These are phyloP conservation scores for Ogataea glucozyma DNA, from an alignment of 805 yeast genomes.

Conservation along the genomic window DNA sequence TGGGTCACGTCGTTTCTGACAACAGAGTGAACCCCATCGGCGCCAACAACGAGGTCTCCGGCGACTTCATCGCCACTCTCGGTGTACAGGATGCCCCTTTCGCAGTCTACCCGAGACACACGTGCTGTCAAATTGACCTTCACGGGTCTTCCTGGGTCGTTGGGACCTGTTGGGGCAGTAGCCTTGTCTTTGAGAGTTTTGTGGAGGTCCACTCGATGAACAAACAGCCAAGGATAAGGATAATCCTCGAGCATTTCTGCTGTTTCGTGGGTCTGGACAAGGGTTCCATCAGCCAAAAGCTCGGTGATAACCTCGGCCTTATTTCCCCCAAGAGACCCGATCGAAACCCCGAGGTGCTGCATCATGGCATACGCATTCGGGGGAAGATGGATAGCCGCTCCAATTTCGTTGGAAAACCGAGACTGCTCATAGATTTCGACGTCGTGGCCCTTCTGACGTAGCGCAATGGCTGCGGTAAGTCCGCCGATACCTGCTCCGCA, in stretches of 20 bases:
- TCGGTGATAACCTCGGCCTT: slow-evolving; percentile 9
- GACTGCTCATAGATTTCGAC: slow-evolving; percentile 31
- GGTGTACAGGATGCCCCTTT: slow-evolving; percentile 27
- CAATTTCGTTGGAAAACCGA: slow-evolving; percentile 32
- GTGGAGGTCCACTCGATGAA: slow-evolving; percentile 13
- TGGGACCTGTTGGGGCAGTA: neutral
- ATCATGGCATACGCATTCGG: slow-evolving; percentile 34
- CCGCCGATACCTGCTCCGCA: slow-evolving; percentile 35
- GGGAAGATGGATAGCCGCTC: slow-evolving; percentile 34
- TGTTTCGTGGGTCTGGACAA: slow-evolving; percentile 5
- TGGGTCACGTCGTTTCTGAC: slow-evolving; percentile 6
- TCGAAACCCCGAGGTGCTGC: slow-evolving; percentile 30
- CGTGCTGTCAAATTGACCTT: slow-evolving; percentile 6
- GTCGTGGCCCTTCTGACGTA: slow-evolving; percentile 30
- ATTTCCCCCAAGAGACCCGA: slow-evolving; percentile 12
- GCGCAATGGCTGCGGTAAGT: slow-evolving; percentile 28
- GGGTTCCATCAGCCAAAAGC: slow-evolving; percentile 5
- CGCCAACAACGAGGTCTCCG: slow-evolving; percentile 33
- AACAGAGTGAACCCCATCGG: slow-evolving; percentile 34
- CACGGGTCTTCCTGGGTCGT: slow-evolving; percentile 12
- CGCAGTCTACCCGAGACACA: slow-evolving; percentile 21
- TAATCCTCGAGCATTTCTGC: slow-evolving; percentile 6
- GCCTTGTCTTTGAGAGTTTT: slow-evolving; percentile 8
- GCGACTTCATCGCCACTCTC: slow-evolving; percentile 26
- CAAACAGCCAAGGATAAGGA: slow-evolving; percentile 13